A percentile compares a stretch with the other conserved stretches of the same genome.
Evolutionary conservation across 169 alveolate genomes (phyloP).

Genomic region (Eimeria zaria): DNA sequence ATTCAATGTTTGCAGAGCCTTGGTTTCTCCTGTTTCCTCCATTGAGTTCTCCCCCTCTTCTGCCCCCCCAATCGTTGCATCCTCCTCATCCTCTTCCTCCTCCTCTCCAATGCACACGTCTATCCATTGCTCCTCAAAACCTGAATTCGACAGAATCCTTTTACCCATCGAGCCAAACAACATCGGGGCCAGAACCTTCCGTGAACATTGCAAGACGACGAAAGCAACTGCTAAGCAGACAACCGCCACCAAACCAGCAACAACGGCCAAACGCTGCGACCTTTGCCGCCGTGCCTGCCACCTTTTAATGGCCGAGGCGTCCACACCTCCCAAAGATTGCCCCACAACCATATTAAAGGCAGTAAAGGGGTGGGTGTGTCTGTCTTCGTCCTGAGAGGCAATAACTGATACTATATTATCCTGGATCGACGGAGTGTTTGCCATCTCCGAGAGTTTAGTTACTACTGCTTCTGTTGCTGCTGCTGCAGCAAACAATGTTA

Average conservation of each 20-base stretch:
- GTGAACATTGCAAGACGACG: not conserved
- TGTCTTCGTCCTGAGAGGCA: not conserved
- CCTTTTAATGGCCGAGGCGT: not conserved
- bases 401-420: not conserved
- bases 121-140: not conserved
- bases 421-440: not conserved
- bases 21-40: not conserved
- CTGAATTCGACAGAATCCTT: not conserved
- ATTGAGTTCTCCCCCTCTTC: not conserved
- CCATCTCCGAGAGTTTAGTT: not conserved
- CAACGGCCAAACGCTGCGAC: not conserved
- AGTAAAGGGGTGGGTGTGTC: not conserved
- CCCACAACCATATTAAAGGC: not conserved
- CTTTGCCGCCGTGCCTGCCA: not conserved
- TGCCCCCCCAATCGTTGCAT: not conserved
- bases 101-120: not conserved
- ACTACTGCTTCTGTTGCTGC: not conserved
- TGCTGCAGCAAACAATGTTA: not conserved
- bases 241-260: not conserved
- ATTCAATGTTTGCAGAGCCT: not conserved
- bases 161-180: not conserved
- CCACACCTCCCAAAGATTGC: not conserved
- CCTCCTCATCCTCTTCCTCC: not conserved
- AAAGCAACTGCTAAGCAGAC: not conserved
- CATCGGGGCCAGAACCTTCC: not conserved